These are phyloP conservation scores for Raphanus sativus DNA, from an alignment of 345 rosid genomes.

Conservation along the genomic window DNA sequence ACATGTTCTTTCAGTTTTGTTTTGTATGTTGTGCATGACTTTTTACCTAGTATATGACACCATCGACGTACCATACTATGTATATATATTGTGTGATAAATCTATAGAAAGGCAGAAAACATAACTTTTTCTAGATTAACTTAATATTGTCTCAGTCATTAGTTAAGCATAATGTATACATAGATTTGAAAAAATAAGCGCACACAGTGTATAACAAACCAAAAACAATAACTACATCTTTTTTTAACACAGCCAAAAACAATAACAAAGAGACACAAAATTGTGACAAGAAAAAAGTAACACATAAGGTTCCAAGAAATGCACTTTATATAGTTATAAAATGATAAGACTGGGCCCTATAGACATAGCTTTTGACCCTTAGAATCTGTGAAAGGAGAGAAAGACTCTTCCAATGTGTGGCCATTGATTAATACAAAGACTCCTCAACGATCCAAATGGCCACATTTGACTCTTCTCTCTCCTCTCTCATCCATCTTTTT, in stretches of 20 bases:
- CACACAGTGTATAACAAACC: background rate
- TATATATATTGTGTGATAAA: background rate
- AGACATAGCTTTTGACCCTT: slow-evolving; percentile 42
- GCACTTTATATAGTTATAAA: slow-evolving; percentile 29
- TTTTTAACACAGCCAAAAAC: too few relatives aligned
- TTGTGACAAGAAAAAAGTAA: background rate
- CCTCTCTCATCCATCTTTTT: background rate
- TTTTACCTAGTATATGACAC: background rate
- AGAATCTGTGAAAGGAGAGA: slow-evolving; percentile 38
- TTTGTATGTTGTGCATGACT: background rate
- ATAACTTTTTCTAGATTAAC: background rate
- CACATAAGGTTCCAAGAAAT: slow-evolving; percentile 11
- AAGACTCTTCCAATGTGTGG: slow-evolving; percentile 21
- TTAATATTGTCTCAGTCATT: background rate
- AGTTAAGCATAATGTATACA: background rate
- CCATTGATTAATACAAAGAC: slow-evolving; percentile 33
- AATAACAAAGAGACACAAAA: background rate
- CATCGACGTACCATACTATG: background rate
- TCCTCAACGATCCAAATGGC: slow-evolving; percentile 52
- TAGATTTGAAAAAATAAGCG: background rate
- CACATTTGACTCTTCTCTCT: slow-evolving; percentile 38
- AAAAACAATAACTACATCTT: background rate
- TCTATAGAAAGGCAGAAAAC: background rate
- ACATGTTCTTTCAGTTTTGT: background rate
- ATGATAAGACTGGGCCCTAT: slow-evolving; percentile 8